phyloP scores from a whole-genome alignment of 2,329 filamentous ascomycete genomes.

The Stylonectria norvegica region DNA sequence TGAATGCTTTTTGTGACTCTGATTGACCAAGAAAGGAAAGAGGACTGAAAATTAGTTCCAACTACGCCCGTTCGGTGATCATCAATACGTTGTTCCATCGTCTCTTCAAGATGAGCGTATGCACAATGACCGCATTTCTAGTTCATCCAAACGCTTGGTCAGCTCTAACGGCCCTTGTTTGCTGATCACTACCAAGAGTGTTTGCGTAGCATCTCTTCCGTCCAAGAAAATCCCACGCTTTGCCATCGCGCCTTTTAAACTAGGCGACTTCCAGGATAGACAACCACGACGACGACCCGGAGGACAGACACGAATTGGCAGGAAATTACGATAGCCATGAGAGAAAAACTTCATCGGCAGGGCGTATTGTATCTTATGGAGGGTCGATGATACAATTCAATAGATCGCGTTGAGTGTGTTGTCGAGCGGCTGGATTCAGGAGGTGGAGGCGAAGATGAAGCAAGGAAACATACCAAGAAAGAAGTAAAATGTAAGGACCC shows the following conservation, averaged over 20 bases:
- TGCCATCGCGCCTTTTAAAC: conserved; percentile 16
- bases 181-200: conserved; percentile 11
- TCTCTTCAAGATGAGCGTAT: conserved; percentile 1
- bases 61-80: conserved; percentile 1
- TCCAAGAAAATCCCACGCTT: background rate
- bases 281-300: conserved; percentile 1
- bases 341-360: background rate
- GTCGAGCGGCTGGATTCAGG: background rate
- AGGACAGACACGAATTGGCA: background rate
- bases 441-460: background rate
- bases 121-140: background rate
- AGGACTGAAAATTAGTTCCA: background rate
- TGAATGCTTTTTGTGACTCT: conserved; percentile 1
- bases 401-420: background rate
- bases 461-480: background rate
- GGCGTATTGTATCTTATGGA: conserved; percentile 17
- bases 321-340: conserved; percentile 18
- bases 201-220: background rate
- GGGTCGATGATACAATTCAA: conserved; percentile 21
- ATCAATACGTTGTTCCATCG: background rate
- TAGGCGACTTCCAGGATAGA: conserved; percentile 11
- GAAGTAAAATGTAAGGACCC: background rate
- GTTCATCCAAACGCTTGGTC: conserved; percentile 2
- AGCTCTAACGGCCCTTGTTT: background rate
- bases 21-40: conserved; percentile 4